Percentiles rank a stretch among this genome's conserved stretches.
These are phyloP conservation scores for Fonsecaea monophora DNA, from an alignment of 2,329 filamentous ascomycete genomes.

Conservation along the genomic window DNA sequence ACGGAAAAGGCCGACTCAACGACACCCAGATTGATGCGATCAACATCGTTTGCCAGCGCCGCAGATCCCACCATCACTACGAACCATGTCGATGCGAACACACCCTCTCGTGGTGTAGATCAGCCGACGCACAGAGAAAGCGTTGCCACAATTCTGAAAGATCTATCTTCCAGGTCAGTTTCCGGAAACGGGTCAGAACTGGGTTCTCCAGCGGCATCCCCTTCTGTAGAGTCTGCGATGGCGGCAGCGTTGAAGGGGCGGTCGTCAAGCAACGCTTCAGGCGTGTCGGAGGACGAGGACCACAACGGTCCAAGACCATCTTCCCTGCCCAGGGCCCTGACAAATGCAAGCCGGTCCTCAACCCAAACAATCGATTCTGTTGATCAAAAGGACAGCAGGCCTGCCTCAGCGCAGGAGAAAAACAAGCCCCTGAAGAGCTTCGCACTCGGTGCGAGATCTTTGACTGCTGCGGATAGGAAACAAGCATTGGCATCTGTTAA, in stretches of 20 bases:
- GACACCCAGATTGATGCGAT: slow-evolving; percentile 62
- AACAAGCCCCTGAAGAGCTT: slow-evolving; percentile 26
- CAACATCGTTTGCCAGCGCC: slow-evolving; percentile 67
- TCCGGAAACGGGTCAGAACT: slow-evolving; percentile 64
- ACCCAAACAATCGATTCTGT: slow-evolving; percentile 36
- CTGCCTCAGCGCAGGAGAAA: slow-evolving; percentile 26
- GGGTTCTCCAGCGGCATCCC: slow-evolving; percentile 56
- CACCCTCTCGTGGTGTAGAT: slow-evolving; percentile 63
- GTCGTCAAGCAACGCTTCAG: slow-evolving; percentile 58
- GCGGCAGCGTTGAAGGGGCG: slow-evolving; percentile 47
- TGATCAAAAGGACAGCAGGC: slow-evolving; percentile 22
- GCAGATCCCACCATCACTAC: slow-evolving; percentile 71
- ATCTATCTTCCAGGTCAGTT: slow-evolving; percentile 62
- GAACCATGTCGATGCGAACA: slow-evolving; percentile 70
- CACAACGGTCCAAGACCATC: slow-evolving; percentile 38
- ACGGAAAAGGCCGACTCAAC: slow-evolving; percentile 36
- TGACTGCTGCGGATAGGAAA: slow-evolving; percentile 46
- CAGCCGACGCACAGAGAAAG: slow-evolving; percentile 66
- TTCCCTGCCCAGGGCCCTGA: slow-evolving; percentile 39
- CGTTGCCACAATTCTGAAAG: slow-evolving; percentile 67
- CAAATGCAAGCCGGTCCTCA: slow-evolving; percentile 35
- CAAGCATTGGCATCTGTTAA: slow-evolving; percentile 53
- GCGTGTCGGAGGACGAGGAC: slow-evolving; percentile 50
- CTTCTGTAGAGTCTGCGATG: slow-evolving; percentile 48
- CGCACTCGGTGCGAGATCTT: slow-evolving; percentile 36